Evolutionary conservation across 257 asterid genomes (phyloP), one percentile per base, ranked within the genome.

Genomic region (Gardenia jasminoides): DNA sequence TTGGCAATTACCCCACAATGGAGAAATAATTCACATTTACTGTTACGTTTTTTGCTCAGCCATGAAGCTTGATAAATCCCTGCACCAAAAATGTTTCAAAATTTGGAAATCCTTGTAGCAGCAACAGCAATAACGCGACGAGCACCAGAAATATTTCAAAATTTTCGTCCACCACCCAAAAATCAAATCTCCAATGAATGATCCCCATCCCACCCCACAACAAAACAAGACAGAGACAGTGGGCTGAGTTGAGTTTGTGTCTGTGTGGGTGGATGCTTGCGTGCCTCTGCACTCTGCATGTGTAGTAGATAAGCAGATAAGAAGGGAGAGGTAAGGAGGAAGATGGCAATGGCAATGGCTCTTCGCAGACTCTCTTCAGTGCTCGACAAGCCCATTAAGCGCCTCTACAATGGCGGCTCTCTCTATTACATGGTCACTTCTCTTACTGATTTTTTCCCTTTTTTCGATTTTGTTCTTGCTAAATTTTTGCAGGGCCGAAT

Each of bases 111-210:
- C 67, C 70, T 39, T n/a, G 72, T 20, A 28, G 58, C 16, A 39
- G 76, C 61, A 47, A 43, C 20, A 17, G 12, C n/a, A 44, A 66
- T 56, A 64, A 17, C 72, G 61, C 56, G 59, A 83, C 74, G 54
- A 66, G 2, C 33, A 78, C 85, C 87, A 80, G 80, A 93, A 87
- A 87, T 75, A 86, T 81, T 88, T 62, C 44, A 67, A 52, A 87
- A 88, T 79, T 88, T 84, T 88, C 91, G 80, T 66, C 81, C 79
- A 85, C 97, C 97, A 91, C 89, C 89, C 94, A 87, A 87, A 87
- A 85, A 80, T 80, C 89, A 67, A 56, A 56, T 52, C 66, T 22
- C 52, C 61, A 48, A 20, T 43, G 41, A 69, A 41, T 54, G 41
- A 36, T 78, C 3, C 30, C 67, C 22, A 24, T 19, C 73, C 66